Conservation (phyloP, 2,329 filamentous ascomycete species). For the Colletotrichum sp. region DNA sequence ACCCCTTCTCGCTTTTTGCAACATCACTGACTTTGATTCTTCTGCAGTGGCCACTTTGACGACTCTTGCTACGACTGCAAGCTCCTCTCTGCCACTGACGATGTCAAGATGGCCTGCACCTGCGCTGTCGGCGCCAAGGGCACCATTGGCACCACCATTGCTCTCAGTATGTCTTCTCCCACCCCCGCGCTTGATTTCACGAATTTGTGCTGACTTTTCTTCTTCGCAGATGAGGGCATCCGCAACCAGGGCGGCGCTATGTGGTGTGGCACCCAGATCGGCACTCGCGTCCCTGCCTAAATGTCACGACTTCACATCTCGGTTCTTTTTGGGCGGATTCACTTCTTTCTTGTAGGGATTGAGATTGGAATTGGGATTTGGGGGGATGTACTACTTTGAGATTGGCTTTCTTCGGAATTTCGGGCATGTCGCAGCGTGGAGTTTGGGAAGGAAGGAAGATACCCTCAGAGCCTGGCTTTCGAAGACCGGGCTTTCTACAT, state of each 20-base stretch:
- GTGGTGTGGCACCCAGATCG: constrained; percentile 13
- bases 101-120: background rate
- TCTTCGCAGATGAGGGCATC: background rate
- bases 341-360: background rate
- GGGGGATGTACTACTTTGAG: background rate
- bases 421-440: background rate
- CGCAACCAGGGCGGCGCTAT: constrained; percentile 12
- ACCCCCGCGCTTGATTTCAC: background rate
- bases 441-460: background rate
- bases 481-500: background rate
- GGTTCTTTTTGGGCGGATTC: background rate
- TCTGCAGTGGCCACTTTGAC: background rate
- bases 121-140: background rate
- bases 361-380: background rate
- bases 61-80: constrained; percentile 10
- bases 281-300: background rate
- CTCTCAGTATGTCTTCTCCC: background rate
- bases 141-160: background rate
- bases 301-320: background rate
- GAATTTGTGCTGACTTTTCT: background rate
- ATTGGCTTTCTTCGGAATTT: background rate
- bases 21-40: background rate
- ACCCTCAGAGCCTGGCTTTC: background rate
- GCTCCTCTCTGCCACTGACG: background rate
- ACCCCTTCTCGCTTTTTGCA: background rate